These are phyloP conservation scores for Centaurea solstitialis DNA, from an alignment of 129 eudicot genomes.

Conservation along the genomic window DNA sequence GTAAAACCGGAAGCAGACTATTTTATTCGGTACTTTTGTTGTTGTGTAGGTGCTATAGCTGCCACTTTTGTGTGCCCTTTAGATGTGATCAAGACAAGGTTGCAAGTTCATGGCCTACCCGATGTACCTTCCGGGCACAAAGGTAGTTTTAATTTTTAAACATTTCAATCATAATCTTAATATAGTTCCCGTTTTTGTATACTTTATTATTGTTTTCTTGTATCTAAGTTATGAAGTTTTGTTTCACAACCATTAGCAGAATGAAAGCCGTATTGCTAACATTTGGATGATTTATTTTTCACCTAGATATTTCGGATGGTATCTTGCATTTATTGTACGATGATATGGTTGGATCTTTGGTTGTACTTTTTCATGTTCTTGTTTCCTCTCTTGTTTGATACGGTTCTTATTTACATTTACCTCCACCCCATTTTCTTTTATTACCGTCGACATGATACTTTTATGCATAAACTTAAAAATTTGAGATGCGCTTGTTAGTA, in stretches of 20 bases:
- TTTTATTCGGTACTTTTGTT: neutral
- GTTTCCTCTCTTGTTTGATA: too few species aligned
- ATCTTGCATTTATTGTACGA: neutral
- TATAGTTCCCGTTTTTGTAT: neutral
- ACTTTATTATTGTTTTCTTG: neutral
- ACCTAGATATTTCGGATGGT: neutral
- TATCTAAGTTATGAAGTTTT: neutral
- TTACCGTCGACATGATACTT: too few species aligned
- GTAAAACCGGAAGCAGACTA: neutral
- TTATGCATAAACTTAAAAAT: too few species aligned
- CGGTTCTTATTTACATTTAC: too few species aligned
- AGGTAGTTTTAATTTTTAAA: slow-evolving; percentile 19
- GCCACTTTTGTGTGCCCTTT: slow-evolving; percentile 72
- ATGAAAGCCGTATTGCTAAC: neutral
- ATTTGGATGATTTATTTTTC: neutral
- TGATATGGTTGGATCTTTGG: neutral
- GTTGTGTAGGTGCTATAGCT: slow-evolving; percentile 63
- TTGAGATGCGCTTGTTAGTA: too few species aligned
- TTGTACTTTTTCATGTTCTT: too few species aligned
- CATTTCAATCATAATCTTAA: neutral
- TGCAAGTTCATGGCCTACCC: slow-evolving; percentile 74
- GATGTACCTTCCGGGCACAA: slow-evolving; percentile 33
- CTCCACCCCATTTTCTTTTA: too few species aligned
- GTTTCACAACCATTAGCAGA: neutral
- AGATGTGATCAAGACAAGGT: slow-evolving; percentile 80